Conservation (phyloP, 1,139 yeast genomes). For the Pneumocystis canis region DNA sequence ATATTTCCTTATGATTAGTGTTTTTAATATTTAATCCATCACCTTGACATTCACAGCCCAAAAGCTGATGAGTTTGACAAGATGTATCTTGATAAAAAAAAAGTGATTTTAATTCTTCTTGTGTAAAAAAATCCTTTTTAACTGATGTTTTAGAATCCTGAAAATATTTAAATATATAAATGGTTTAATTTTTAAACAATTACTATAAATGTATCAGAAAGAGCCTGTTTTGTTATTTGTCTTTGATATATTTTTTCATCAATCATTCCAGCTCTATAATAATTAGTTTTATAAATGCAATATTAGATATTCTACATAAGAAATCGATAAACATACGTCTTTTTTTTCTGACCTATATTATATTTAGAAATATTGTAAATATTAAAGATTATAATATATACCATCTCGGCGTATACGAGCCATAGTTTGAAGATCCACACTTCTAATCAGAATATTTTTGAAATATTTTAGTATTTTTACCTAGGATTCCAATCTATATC, state of each 20-base stretch:
- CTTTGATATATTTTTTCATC: slow-evolving; percentile 92
- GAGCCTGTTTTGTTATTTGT: slow-evolving; percentile 70
- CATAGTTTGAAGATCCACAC: slow-evolving; percentile 88
- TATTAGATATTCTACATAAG: slow-evolving; percentile 21
- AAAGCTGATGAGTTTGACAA: slow-evolving; percentile 72
- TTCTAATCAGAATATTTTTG: slow-evolving; percentile 56
- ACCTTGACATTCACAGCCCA: slow-evolving; percentile 48
- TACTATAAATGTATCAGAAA: slow-evolving; percentile 58
- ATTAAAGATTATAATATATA: not conserved
- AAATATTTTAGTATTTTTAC: not conserved
- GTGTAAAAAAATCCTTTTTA: not conserved
- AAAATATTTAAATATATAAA: slow-evolving; percentile 56
- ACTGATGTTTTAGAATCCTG: slow-evolving; percentile 26
- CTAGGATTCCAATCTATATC: slow-evolving; percentile 46
- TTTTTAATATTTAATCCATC: slow-evolving; percentile 12
- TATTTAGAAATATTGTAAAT: not conserved
- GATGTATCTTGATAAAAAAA: slow-evolving; percentile 33
- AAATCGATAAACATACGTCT: slow-evolving; percentile 70
- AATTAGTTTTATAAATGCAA: slow-evolving; percentile 11
- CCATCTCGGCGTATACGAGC: slow-evolving; percentile 93
- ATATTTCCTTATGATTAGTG: slow-evolving; percentile 4
- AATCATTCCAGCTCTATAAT: slow-evolving; percentile 62
- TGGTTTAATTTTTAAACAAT: slow-evolving; percentile 24
- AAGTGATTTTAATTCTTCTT: not conserved
- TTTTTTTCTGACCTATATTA: slow-evolving; percentile 30